Evolutionary conservation across 129 eudicot genomes (phyloP), one percentile per base, ranked within the genome.

Genomic region (Scalesia atractyloides): DNA sequence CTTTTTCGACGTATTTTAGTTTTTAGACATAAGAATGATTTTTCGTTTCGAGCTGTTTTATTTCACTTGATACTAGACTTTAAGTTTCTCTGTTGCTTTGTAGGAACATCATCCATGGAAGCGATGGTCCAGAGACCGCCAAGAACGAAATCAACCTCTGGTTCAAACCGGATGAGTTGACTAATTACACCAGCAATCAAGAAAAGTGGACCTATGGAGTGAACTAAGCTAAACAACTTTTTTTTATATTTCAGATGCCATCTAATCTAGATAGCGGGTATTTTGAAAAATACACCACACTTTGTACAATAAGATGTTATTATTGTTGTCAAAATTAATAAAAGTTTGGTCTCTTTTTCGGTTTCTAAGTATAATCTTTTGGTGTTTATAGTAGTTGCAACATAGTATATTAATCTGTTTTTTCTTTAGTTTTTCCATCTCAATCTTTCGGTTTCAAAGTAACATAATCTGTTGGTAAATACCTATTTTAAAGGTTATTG

Each of bases 51-150:
- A 5, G 52, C 2, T 48, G 16, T 48, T n/a, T 48, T 48, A 48
- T 48, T 48, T 48, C 52, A 48, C 16, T 3, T 50, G 15, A 50
- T 14, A 50, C 56, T 50, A 50, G 34, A 18, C 7, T 12, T 41
- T 22, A 60, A 6, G 36, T 59, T 13, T 4, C 13, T 17, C 17
- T 47, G 61, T 68, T 64, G n/a, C 11, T 5, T 63, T 83, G 62
- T 58, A 90, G 99, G 69, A 95, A 95, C 58, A 95, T 95, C 39
- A 95, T 95, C 64, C 99, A 95, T 72, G 99, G 99, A 47, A 95
- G 99, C 30, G 99, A 95, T 66, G 99, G 99, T 52, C 99, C 96
- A n/a, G 99, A 95, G 84, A 95, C 99, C 0, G 99, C 99, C 72
- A 88, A 90, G 84, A 90, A 90, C 65, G 99, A 95, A 78, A 95